phyloP scores from a whole-genome alignment of 2,329 filamentous ascomycete species.

The Rhexocercosporidium sp. region DNA sequence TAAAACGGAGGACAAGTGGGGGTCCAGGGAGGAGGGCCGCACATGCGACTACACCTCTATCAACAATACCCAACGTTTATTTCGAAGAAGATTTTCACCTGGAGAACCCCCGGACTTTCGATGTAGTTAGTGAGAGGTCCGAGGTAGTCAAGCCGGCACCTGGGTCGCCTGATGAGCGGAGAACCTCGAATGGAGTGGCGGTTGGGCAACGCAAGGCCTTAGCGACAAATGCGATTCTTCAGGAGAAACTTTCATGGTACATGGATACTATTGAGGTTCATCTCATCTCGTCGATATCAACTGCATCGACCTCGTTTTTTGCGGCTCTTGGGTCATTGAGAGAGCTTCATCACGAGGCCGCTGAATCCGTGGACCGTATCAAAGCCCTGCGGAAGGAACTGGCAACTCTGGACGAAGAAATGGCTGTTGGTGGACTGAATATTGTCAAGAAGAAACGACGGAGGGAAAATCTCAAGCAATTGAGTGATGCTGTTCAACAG shows the following conservation, averaged over 20 bases:
- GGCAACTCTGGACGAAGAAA: constrained; percentile 80
- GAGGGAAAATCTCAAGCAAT: constrained; percentile 81
- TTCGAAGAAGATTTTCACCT: constrained; percentile 95
- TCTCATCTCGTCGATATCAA: constrained; percentile 93
- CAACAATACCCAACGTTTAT: constrained; percentile 91
- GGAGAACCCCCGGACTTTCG: constrained; percentile 95
- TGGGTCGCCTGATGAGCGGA: constrained; percentile 58
- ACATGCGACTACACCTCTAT: constrained; percentile 75
- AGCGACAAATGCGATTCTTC: constrained; percentile 94
- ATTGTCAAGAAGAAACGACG: constrained; percentile 83
- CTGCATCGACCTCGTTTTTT: constrained; percentile 95
- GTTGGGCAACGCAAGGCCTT: constrained; percentile 79
- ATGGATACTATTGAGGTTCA: constrained; percentile 99
- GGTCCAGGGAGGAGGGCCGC: constrained; percentile 59
- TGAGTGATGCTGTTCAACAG: constrained; percentile 84
- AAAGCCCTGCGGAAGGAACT: constrained; percentile 81
- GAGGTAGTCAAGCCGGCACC: constrained; percentile 83
- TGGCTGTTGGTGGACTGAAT: constrained; percentile 83
- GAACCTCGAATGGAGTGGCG: constrained; percentile 58
- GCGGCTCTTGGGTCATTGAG: constrained; percentile 89
- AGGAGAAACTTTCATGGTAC: constrained; percentile 99
- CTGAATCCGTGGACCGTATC: constrained; percentile 88
- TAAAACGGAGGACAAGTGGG: constrained; percentile 55
- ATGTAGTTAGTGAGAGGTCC: constrained; percentile 93
- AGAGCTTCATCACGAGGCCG: constrained; percentile 89